Evolutionary conservation across 352 stramenopile species (phyloP), one percentile per base, ranked within the genome.

Genomic region (Pythium grandisporangium): DNA sequence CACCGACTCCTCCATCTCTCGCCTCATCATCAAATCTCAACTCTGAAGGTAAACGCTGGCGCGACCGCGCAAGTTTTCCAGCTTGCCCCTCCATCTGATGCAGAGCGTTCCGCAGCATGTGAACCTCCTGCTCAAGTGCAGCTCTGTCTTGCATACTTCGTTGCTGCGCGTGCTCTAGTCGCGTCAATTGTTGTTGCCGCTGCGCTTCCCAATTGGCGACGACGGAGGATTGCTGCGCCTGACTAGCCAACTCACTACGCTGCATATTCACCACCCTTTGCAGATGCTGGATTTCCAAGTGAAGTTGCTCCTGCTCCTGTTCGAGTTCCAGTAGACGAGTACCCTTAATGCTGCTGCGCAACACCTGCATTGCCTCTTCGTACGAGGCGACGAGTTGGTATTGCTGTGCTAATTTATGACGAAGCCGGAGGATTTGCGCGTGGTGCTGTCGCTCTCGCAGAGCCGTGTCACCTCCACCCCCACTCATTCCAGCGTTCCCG

Each of bases 251-350:
- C 30, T 76, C 53, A 11, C 61, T 24, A 1, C 54, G 58, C 26
- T 68, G 55, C 2, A 36, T 48, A 16, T 33, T 30, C 7, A 77
- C 37, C 8, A 66, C 42, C 4, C 61, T 47, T 39, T 74, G 50
- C 4, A 66, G 45, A 6, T 66, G 54, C 16, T 43, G 45, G 7
- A 77, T 24, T 42, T 82, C 72, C 21, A 69, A 23, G 12, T 66
- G 61, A 5, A 82, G 30, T 35, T 85, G 69, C 33, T 42, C 51
- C n/a, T 55, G 53, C 30, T 80, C 72, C 32, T 82, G 58, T 30
- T 85, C 69, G 2, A 85, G 53, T 39, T 85, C 64, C 56, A 81
- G 71, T 12, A 75, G 42, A 39, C 60, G 68, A 2, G 69, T 77
- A 38, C 49, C 69, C 25, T 77, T 82, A 29, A 66, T 49, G 6